phyloP scores from a whole-genome alignment of 495 filamentous ascomycete genomes.

The Neurospora sp. region DNA sequence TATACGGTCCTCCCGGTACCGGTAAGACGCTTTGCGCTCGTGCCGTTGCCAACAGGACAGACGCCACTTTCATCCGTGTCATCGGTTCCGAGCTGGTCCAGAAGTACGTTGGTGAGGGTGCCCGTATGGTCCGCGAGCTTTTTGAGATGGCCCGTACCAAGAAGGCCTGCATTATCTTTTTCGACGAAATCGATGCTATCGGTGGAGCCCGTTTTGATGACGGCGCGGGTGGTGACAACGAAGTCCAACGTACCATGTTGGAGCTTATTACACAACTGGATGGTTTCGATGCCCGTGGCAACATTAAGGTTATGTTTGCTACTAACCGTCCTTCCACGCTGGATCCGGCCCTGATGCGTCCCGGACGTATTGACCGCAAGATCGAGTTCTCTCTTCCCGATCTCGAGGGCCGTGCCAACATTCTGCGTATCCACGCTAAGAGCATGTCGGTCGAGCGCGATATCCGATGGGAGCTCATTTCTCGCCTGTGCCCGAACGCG shows the following conservation, averaged over 20 bases:
- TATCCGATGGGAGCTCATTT: conserved; percentile 97
- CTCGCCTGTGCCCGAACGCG: conserved; percentile 89
- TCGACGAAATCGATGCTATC: conserved; percentile 97
- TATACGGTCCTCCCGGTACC: conserved; percentile 94
- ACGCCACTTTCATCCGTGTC: conserved; percentile 96
- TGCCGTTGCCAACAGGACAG: conserved; percentile 93
- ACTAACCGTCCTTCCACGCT: conserved; percentile 95
- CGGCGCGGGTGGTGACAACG: conserved; percentile 94
- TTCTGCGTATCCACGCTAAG: conserved; percentile 97
- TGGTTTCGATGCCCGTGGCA: conserved; percentile 92
- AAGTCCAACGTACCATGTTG: conserved; percentile 98
- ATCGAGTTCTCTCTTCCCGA: conserved; percentile 97
- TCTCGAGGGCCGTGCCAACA: conserved; percentile 92
- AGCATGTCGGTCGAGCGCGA: conserved; percentile 98
- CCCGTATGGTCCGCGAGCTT: conserved; percentile 93
- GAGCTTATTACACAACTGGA: conserved; percentile 97
- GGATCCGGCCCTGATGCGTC: conserved; percentile 92
- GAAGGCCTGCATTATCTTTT: conserved; percentile 99
- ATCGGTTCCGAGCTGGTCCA: conserved; percentile 96
- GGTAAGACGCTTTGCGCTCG: conserved; percentile 97
- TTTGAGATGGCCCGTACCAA: conserved; percentile 99
- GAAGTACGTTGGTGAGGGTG: conserved; percentile 97
- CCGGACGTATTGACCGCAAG: conserved; percentile 95
- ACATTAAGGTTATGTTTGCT: conserved; percentile 99
- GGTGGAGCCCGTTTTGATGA: conserved; percentile 98